Percentiles rank a stretch among this genome's conserved stretches.
Conservation (phyloP, 352 stramenopile genomes). For the Globisporangium radiosum region DNA sequence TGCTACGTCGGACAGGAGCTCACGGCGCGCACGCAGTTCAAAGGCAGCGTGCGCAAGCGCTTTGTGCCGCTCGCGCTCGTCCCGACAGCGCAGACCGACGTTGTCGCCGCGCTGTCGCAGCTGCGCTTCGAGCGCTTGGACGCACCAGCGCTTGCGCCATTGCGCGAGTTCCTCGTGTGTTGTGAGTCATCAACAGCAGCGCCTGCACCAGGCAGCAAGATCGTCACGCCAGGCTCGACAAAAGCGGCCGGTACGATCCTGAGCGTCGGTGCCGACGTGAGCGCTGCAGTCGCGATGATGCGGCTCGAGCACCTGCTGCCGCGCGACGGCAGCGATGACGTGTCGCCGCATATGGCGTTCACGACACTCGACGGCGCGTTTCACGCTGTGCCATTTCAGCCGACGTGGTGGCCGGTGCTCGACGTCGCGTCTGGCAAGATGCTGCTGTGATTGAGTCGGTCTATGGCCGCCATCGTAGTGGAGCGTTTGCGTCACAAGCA, state of each 20-base stretch:
- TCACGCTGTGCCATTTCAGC: conserved; percentile 63
- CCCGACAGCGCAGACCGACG: conserved; percentile 35
- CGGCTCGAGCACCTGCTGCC: conserved; percentile 58
- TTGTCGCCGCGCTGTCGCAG: conserved; percentile 41
- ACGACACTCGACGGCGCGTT: conserved; percentile 59
- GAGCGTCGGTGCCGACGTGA: conserved; percentile 27
- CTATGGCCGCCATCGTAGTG: too few relatives aligned
- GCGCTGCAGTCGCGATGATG: conserved; percentile 67
- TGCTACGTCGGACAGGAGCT: conserved; percentile 96
- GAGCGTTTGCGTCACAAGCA: too few relatives aligned
- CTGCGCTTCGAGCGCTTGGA: conserved; percentile 60
- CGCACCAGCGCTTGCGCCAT: conserved; percentile 18
- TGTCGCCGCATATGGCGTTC: conserved; percentile 43
- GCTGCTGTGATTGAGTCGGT: conserved; percentile 23
- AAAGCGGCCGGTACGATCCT: conserved; percentile 62
- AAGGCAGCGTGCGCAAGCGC: conserved; percentile 82
- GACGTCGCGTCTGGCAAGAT: conserved; percentile 74
- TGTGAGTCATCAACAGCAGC: conserved; percentile 18
- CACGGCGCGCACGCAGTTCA: conserved; percentile 91
- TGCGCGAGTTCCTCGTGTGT: conserved; percentile 42
- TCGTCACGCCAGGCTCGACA: conserved; percentile 42
- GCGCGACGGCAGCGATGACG: conserved; percentile 25
- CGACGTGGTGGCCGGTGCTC: conserved; percentile 68
- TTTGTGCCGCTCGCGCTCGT: conserved; percentile 70
- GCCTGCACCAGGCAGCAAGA: conserved; percentile 34